A percentile compares a stretch with the other conserved stretches of the same genome.
phyloP scores from a whole-genome alignment of 2,329 filamentous ascomycete species.

The Venturia nashicola region DNA sequence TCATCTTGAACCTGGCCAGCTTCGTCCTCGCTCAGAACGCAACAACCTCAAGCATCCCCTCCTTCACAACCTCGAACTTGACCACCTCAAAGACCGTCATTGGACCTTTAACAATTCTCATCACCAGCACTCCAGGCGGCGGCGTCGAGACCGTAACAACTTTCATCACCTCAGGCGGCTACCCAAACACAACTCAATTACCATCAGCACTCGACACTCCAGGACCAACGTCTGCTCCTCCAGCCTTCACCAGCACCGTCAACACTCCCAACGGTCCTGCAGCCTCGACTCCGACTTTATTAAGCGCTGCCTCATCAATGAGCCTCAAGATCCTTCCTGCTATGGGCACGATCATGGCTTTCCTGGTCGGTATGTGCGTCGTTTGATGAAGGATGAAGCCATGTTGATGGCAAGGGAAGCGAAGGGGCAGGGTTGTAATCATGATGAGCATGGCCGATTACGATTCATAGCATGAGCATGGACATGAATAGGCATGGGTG shows the following conservation, averaged over 20 bases:
- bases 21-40: background rate
- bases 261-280: background rate
- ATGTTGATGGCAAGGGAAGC: background rate
- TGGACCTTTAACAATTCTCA: background rate
- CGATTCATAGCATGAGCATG: background rate
- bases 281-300: background rate
- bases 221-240: background rate
- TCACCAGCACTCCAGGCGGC: constrained; percentile 2
- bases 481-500: background rate
- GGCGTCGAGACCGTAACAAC: background rate
- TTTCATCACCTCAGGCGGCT: background rate
- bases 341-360: background rate
- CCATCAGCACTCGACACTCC: background rate
- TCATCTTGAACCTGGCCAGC: background rate
- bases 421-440: background rate
- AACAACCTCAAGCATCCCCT: background rate
- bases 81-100: background rate
- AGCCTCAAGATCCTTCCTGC: background rate
- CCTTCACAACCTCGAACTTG: background rate
- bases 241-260: background rate
- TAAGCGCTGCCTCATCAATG: background rate
- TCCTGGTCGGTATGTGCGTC: background rate
- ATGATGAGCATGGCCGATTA: background rate
- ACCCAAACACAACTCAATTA: background rate
- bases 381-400: background rate